Evolutionary conservation across 176 grass and related monocot species (phyloP).

Genomic region (Coix lacrymajobi): DNA sequence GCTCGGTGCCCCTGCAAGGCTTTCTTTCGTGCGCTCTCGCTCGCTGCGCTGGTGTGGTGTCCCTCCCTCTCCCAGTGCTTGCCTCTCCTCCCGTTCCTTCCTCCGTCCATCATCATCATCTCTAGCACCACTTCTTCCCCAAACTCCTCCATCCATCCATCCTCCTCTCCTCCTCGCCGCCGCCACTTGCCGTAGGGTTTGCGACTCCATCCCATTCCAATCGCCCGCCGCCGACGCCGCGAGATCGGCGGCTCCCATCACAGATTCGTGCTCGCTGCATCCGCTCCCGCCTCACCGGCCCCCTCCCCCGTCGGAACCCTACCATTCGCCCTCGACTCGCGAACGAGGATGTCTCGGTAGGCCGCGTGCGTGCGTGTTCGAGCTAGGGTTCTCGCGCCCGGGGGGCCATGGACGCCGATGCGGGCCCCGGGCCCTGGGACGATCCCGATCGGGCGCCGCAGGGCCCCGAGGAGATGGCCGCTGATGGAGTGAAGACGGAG

Average conservation of each 20-base stretch:
- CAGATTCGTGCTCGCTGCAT: not conserved
- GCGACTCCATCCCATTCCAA: not conserved
- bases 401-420: not conserved
- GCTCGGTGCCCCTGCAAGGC: not conserved
- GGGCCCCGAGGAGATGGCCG: not conserved
- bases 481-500: not conserved
- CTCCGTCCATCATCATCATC: not conserved
- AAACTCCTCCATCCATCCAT: not conserved
- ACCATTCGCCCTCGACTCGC: not conserved
- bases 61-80: not conserved
- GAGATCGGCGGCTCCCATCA: not conserved
- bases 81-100: not conserved
- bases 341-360: not conserved
- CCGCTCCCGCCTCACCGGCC: not conserved
- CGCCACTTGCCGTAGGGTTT: not conserved
- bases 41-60: not conserved
- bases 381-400: slow-evolving; percentile 36
- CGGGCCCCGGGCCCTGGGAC: not conserved
- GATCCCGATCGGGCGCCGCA: not conserved
- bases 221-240: not conserved
- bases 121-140: not conserved
- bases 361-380: not conserved
- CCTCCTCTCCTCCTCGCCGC: not conserved
- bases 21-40: not conserved
- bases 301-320: not conserved